Percentiles rank a stretch among this genome's conserved stretches.
Evolutionary conservation across 2,329 filamentous ascomycete species (phyloP).

Genomic region (Hymenoscyphus occultus): DNA sequence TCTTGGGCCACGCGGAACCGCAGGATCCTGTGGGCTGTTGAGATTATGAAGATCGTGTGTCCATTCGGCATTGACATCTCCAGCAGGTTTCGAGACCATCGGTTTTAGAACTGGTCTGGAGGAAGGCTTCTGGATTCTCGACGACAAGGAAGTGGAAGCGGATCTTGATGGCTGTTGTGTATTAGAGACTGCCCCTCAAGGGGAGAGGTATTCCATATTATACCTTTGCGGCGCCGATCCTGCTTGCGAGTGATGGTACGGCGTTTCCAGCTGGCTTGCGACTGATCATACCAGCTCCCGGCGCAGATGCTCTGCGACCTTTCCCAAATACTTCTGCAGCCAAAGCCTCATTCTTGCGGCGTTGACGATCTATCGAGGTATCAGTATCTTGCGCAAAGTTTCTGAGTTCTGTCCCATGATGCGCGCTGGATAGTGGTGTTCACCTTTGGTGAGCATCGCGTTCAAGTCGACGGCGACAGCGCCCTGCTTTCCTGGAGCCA

Average conservation of each 20-base stretch:
- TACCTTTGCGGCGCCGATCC: constrained; percentile 73
- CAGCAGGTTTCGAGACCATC: constrained; percentile 37
- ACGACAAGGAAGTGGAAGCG: neutral
- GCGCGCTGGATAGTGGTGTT: neutral
- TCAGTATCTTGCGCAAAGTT: constrained; percentile 17
- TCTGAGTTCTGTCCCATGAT: neutral
- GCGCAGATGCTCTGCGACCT: constrained; percentile 53
- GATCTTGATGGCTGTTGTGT: constrained; percentile 4
- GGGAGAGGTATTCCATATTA: constrained; percentile 7
- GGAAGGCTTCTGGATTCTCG: constrained; percentile 13
- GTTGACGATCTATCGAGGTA: constrained; percentile 48
- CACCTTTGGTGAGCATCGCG: constrained; percentile 36
- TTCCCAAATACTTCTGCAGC: constrained; percentile 70
- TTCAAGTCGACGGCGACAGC: constrained; percentile 35
- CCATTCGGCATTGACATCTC: constrained; percentile 66
- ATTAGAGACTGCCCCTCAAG: neutral
- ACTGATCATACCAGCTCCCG: constrained; percentile 45
- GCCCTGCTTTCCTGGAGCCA: constrained; percentile 30
- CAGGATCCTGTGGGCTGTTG: constrained; percentile 42
- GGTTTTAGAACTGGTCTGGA: constrained; percentile 18
- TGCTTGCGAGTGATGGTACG: constrained; percentile 61
- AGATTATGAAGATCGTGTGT: constrained; percentile 64
- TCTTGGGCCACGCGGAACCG: constrained; percentile 35
- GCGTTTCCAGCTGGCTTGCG: constrained; percentile 41
- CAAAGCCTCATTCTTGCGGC: constrained; percentile 69